A percentile compares a stretch with the other conserved stretches of the same genome.
These are phyloP conservation scores for Wickerhamomyces pijperi DNA, from an alignment of 805 yeast species.

Conservation along the genomic window DNA sequence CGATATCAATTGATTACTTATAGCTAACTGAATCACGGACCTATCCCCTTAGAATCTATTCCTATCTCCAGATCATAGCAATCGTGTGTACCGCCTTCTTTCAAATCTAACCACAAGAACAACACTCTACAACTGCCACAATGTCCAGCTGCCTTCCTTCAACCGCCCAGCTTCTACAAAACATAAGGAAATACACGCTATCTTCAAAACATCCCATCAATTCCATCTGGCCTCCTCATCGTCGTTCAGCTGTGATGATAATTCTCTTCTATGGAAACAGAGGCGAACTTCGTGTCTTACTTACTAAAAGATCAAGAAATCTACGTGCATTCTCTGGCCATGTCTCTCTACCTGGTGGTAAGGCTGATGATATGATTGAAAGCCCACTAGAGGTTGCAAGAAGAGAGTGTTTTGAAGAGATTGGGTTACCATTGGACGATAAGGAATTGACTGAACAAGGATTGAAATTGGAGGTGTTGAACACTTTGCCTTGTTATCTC, in stretches of 20 bases:
- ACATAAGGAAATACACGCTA: conserved; percentile 9
- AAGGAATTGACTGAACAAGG: conserved; percentile 31
- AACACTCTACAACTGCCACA: too few relatives aligned
- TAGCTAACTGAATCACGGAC: too few relatives aligned
- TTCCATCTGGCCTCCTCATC: conserved; percentile 59
- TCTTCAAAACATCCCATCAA: conserved; percentile 16
- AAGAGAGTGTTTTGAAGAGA: conserved; percentile 81
- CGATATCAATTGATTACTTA: too few relatives aligned
- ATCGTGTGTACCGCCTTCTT: too few relatives aligned
- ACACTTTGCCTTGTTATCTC: conserved; percentile 64
- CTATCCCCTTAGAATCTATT: too few relatives aligned
- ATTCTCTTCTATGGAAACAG: conserved; percentile 59
- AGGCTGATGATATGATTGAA: conserved; percentile 61
- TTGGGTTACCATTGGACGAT: conserved; percentile 52
- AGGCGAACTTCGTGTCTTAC: conserved; percentile 67
- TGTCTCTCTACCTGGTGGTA: conserved; percentile 90
- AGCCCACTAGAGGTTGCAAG: conserved; percentile 64
- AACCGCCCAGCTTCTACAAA: conserved; percentile 8
- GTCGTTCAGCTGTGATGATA: conserved; percentile 75
- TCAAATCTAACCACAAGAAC: too few relatives aligned
- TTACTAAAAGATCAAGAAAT: conserved; percentile 66
- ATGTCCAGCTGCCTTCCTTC: conserved; percentile 1
- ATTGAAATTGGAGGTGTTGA: conserved; percentile 47
- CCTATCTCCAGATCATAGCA: too few relatives aligned
- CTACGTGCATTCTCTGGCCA: conserved; percentile 78